Base-by-base conservation (phyloP, 2,329 filamentous ascomycete species). In the Talaromyces sp. region DNA sequence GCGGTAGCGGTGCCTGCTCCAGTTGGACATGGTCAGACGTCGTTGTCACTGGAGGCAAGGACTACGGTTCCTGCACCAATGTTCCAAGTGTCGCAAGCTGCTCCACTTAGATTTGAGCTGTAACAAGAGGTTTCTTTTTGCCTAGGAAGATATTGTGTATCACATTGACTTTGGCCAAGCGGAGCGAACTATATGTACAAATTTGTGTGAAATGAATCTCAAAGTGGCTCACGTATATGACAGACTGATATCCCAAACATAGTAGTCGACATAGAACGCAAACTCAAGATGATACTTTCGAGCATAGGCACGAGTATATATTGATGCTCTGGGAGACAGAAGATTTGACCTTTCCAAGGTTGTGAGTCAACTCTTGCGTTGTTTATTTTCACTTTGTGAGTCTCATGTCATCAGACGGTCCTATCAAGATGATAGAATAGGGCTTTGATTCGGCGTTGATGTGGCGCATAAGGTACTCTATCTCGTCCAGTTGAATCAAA, bases 1-100 rank as follows among this genome's bases (percentile, higher is more conserved):
- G 85, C 67, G 84, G 79, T 18, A 72, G 70, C 31, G 82, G 81
- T 39, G 76, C 77, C 63, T 85, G 83, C 73, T 78, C 76, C 2
- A 75, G 79, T 72, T 87, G 83, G 82, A 82, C 77, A 31, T 86
- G 82, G 82, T 74, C 70, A 11, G 77, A 73, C 48, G 80, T 84
- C 62, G 70, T 67, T 28, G 69, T 86, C 56, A 82, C 80, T 31
- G 84, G 84, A 46, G 84, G 84, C 57, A 77, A 81, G 69, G 76
- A 66, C 31, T 78, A 74, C 70, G 68, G 64, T 52, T 66, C 72
- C 21, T 83, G 81, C 67, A 54, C 71, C 68, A 79, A 79, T 65
- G 66, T 80, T 31, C 80, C 80, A 23, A 71, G 69, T 31, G 71
- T 67, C 46, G 72, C 69, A 50, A 72, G 68, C 60, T 79, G 77